phyloP scores from a whole-genome alignment of 1,139 yeast genomes.

The Lodderomyces pseudojiufengensis region DNA sequence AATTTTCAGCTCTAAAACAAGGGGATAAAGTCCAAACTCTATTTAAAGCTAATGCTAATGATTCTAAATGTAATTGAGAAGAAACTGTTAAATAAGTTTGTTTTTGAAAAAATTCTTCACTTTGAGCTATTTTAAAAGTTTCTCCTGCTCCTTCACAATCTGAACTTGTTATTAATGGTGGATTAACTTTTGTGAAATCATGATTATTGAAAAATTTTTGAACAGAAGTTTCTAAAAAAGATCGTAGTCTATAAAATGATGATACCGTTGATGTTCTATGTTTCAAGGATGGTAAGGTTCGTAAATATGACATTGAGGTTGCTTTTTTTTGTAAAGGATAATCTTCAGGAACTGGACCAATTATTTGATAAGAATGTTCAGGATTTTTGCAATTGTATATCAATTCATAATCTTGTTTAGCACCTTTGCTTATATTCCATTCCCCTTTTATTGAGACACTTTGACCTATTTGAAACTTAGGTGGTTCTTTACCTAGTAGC shows the following conservation, averaged over 20 bases:
- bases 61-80: slow-evolving; percentile 87
- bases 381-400: slow-evolving; percentile 22
- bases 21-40: slow-evolving; percentile 91
- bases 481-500: slow-evolving; percentile 29
- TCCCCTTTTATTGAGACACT: slow-evolving; percentile 33
- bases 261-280: slow-evolving; percentile 69
- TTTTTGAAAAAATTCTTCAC: slow-evolving; percentile 55
- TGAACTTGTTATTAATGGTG: slow-evolving; percentile 82
- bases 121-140: slow-evolving; percentile 53
- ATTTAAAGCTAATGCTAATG: slow-evolving; percentile 65
- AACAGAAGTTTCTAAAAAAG: slow-evolving; percentile 56
- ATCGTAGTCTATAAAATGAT: slow-evolving; percentile 67
- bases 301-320: slow-evolving; percentile 61
- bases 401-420: slow-evolving; percentile 30
- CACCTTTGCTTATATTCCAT: slow-evolving; percentile 27
- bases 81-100: slow-evolving; percentile 80
- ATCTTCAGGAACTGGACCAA: slow-evolving; percentile 55
- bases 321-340: slow-evolving; percentile 85
- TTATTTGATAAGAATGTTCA: slow-evolving; percentile 21
- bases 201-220: slow-evolving; percentile 50
- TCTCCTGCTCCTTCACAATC: slow-evolving; percentile 99
- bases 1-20: slow-evolving; percentile 89
- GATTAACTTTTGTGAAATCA: slow-evolving; percentile 68
- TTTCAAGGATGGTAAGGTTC: slow-evolving; percentile 70
- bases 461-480: slow-evolving; percentile 45